Evolutionary conservation across 257 asterid species (phyloP).

Genomic region (Solanum acaule): DNA sequence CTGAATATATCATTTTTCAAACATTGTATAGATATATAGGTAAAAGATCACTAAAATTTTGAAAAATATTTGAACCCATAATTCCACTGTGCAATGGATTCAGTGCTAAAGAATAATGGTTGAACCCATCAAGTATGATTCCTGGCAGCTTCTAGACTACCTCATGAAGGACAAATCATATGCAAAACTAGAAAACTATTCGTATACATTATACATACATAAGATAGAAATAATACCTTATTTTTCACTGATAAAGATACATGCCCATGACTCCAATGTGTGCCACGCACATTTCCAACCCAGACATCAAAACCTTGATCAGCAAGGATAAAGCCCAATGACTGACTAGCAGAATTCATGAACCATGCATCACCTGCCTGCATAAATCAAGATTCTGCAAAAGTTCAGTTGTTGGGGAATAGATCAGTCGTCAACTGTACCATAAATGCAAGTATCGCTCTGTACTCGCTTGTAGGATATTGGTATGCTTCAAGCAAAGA

Average conservation of each 20-base stretch:
- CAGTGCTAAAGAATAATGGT: neutral
- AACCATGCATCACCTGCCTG: constrained; percentile 99
- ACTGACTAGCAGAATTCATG: constrained; percentile 62
- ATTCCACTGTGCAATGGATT: neutral
- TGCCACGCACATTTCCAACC: constrained; percentile 98
- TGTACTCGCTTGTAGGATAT: neutral
- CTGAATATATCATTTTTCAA: neutral
- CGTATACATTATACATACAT: neutral
- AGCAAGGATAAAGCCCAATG: constrained; percentile 96
- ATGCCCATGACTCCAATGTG: constrained; percentile 99
- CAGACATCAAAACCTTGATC: constrained; percentile 89
- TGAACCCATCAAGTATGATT: neutral
- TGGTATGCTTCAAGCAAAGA: neutral
- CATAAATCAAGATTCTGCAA: constrained; percentile 7
- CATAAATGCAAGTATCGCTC: neutral
- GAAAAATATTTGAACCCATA: neutral
- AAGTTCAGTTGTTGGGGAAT: neutral
- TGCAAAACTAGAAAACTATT: neutral
- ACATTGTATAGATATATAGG: neutral
- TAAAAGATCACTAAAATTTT: neutral
- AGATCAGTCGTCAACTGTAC: neutral
- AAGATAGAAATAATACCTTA: constrained; percentile 31
- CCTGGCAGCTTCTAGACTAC: neutral
- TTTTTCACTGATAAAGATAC: constrained; percentile 49
- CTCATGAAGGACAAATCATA: constrained; percentile 2